phyloP scores from a whole-genome alignment of 1,284 basidiomycete genomes.

The Stygiomarasmius scandens region DNA sequence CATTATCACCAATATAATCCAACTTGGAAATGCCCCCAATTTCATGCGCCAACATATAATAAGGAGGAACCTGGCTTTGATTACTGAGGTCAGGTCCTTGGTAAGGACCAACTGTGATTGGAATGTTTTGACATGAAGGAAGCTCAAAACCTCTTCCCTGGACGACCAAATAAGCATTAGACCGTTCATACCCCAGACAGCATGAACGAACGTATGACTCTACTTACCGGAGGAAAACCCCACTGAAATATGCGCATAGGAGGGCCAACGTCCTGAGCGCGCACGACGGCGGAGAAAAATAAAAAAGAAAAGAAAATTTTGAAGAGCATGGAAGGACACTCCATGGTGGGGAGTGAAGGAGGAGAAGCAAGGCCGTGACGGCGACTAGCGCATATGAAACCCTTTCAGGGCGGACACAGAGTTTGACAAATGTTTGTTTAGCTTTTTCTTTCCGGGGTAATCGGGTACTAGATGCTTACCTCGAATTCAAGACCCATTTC shows the following conservation, averaged over 20 bases:
- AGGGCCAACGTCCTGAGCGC: neutral
- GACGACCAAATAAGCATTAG: neutral
- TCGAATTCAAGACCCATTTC: too few species aligned
- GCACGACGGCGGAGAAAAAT: neutral
- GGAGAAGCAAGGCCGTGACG: neutral
- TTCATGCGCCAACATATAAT: slow-evolving; percentile 52
- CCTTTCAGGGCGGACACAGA: neutral
- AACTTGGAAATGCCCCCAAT: slow-evolving; percentile 43
- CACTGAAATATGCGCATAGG: slow-evolving; percentile 16
- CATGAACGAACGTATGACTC: too few species aligned
- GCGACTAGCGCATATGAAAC: neutral
- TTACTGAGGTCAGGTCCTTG: neutral
- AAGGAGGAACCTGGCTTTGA: slow-evolving; percentile 37
- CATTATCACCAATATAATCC: slow-evolving; percentile 40
- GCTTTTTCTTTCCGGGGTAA: neutral
- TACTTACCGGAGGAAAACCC: slow-evolving; percentile 16
- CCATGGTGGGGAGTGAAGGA: neutral
- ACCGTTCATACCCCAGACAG: neutral
- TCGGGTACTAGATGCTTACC: neutral
- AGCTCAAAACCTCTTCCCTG: slow-evolving; percentile 9
- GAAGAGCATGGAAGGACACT: neutral
- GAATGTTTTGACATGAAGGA: slow-evolving; percentile 12
- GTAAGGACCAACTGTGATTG: slow-evolving; percentile 11
- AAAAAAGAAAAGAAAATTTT: neutral
- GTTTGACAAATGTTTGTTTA: neutral